Evolutionary conservation across 768 basidiomycete species (phyloP).

Genomic region (Boletus vinaceobasis): DNA sequence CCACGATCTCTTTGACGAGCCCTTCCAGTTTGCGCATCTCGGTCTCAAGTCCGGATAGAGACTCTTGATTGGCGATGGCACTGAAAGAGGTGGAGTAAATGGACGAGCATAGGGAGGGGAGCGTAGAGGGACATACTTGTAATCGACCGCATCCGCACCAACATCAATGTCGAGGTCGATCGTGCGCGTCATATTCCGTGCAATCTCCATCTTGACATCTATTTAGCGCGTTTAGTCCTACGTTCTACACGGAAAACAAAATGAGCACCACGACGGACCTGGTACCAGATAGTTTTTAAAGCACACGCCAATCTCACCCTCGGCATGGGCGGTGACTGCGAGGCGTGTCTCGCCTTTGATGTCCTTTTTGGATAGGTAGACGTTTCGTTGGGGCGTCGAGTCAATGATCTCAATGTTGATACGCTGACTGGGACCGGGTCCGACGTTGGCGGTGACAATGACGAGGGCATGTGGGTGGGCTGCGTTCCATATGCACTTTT

Average conservation of each 20-base stretch:
- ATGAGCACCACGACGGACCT: constrained; percentile 39
- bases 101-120: background rate
- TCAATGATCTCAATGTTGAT: constrained; percentile 95
- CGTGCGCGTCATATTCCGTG: constrained; percentile 53
- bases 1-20: constrained; percentile 88
- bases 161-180: constrained; percentile 96
- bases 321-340: constrained; percentile 89
- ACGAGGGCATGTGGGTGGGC: constrained; percentile 85
- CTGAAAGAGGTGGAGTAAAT: constrained; percentile 38
- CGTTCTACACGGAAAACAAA: background rate
- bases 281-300: constrained; percentile 77
- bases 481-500: constrained; percentile 95
- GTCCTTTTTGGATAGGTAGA: constrained; percentile 85
- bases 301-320: constrained; percentile 95
- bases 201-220: constrained; percentile 49
- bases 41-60: constrained; percentile 89
- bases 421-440: constrained; percentile 69
- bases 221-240: background rate
- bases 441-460: constrained; percentile 94
- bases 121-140: constrained; percentile 68
- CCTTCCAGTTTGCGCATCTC: constrained; percentile 99
- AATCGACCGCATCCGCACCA: constrained; percentile 97
- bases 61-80: constrained; percentile 98
- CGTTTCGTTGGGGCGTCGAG: constrained; percentile 77
- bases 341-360: constrained; percentile 90